A percentile compares a stretch with the other conserved stretches of the same genome.
Conservation (phyloP, 2,329 filamentous ascomycete genomes). For the Pezizomycotina sp. region DNA sequence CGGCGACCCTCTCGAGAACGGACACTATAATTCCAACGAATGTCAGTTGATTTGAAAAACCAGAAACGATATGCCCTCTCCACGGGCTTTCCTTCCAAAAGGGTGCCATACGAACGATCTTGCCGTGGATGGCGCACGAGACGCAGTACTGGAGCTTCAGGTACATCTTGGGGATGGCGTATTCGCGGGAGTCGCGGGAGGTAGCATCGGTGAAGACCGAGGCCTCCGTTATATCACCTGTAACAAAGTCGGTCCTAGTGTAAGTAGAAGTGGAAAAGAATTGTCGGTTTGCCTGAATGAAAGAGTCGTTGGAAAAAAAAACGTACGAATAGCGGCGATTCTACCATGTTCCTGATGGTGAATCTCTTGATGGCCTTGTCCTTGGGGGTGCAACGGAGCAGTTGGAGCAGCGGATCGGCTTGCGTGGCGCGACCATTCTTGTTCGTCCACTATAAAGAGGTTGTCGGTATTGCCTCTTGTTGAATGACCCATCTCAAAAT, state of each 20-base stretch:
- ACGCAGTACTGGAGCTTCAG: slow-evolving; percentile 99
- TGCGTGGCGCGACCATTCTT: slow-evolving; percentile 99
- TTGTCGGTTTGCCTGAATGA: too few relatives aligned
- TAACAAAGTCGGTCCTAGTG: too few relatives aligned
- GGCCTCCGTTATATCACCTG: slow-evolving; percentile 99
- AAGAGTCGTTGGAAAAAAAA: too few relatives aligned
- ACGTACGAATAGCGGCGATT: slow-evolving; percentile 99
- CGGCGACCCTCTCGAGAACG: slow-evolving; percentile 91
- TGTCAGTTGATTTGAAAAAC: slow-evolving; percentile 30
- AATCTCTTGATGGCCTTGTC: slow-evolving; percentile 99
- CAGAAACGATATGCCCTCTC: background rate
- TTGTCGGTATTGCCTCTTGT: too few relatives aligned
- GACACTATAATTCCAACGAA: slow-evolving; percentile 46
- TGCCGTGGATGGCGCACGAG: slow-evolving; percentile 99
- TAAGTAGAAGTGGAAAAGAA: too few relatives aligned
- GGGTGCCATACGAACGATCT: slow-evolving; percentile 90
- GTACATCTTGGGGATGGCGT: slow-evolving; percentile 99
- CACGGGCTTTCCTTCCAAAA: background rate
- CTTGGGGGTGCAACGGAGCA: slow-evolving; percentile 91
- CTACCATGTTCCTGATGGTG: slow-evolving; percentile 99
- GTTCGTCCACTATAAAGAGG: too few relatives aligned
- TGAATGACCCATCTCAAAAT: too few relatives aligned
- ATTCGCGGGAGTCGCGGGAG: slow-evolving; percentile 40
- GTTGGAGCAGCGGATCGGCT: slow-evolving; percentile 91
- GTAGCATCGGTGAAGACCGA: slow-evolving; percentile 61